Evolutionary conservation across 148 eudicot species (phyloP).

Genomic region (Nyssa sinensis): DNA sequence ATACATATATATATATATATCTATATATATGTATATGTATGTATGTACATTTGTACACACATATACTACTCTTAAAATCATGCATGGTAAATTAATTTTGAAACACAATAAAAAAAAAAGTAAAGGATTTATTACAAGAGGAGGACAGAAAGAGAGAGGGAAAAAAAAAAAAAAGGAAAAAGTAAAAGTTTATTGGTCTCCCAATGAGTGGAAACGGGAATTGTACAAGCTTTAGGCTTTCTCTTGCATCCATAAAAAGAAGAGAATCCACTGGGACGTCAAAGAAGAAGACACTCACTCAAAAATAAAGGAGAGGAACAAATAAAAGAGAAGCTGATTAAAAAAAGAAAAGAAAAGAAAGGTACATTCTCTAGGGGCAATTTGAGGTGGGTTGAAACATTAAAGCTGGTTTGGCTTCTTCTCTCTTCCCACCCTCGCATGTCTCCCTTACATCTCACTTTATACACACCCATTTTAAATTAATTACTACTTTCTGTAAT

Average conservation of each 20-base stretch:
- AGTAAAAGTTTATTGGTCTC: slow-evolving; percentile 9
- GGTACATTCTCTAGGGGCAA: slow-evolving; percentile 11
- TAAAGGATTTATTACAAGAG: too few species aligned
- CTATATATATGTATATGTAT: too few species aligned
- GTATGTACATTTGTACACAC: too few species aligned
- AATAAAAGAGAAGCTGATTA: not conserved
- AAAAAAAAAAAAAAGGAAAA: not conserved
- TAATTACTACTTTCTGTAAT: too few species aligned
- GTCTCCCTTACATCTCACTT: too few species aligned
- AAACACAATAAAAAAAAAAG: too few species aligned
- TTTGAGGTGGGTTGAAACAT: not conserved
- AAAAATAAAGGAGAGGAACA: slow-evolving; percentile 11
- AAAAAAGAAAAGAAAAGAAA: too few species aligned
- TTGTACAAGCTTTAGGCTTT: slow-evolving; percentile 14
- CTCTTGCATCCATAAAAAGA: slow-evolving; percentile 16
- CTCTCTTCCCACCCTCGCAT: not conserved
- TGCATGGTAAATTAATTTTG: too few species aligned
- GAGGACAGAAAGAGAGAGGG: not conserved
- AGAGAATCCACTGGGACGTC: slow-evolving; percentile 11
- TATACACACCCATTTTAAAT: too few species aligned
- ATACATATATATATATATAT: too few species aligned
- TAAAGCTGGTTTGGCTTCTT: slow-evolving; percentile 4
- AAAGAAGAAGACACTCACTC: slow-evolving; percentile 6
- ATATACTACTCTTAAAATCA: too few species aligned
- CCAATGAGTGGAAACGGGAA: slow-evolving; percentile 9